These are phyloP conservation scores for Prunus campanulata DNA, from an alignment of 306 rosid genomes.

Conservation along the genomic window DNA sequence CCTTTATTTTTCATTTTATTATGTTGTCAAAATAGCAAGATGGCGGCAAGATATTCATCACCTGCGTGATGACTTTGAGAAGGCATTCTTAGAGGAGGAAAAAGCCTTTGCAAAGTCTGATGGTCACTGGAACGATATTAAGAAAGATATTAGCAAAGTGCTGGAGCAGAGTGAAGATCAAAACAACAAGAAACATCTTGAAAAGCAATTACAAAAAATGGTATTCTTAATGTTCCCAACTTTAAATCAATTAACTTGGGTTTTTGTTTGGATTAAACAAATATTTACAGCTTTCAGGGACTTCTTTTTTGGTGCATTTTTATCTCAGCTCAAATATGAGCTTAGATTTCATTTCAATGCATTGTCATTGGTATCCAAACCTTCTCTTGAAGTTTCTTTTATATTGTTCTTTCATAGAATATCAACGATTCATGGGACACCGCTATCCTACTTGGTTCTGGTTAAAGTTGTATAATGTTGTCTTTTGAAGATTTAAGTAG, in stretches of 20 bases:
- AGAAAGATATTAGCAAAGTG: not conserved
- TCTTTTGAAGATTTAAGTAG: not conserved
- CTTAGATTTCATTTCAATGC: not conserved
- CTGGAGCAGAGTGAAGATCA: conserved; percentile 34
- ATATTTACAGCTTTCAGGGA: too few species aligned
- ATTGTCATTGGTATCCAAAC: not conserved
- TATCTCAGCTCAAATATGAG: not conserved
- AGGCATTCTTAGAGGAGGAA: not conserved
- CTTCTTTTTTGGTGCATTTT: too few species aligned
- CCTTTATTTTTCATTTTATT: not conserved
- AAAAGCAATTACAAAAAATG: not conserved
- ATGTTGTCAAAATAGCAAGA: too few species aligned
- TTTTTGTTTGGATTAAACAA: not conserved
- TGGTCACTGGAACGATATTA: conserved; percentile 39
- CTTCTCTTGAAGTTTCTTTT: not conserved
- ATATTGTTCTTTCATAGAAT: too few species aligned
- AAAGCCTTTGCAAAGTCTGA: not conserved
- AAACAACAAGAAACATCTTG: not conserved
- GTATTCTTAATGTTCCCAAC: not conserved
- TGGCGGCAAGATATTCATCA: too few species aligned
- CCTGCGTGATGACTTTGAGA: too few species aligned
- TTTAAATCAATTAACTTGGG: not conserved
- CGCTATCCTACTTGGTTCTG: not conserved
- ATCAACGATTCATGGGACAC: not conserved
- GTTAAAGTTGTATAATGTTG: too few species aligned